Evolutionary conservation across 805 yeast genomes (phyloP).

Genomic region (Pichia pseudocactophila): DNA sequence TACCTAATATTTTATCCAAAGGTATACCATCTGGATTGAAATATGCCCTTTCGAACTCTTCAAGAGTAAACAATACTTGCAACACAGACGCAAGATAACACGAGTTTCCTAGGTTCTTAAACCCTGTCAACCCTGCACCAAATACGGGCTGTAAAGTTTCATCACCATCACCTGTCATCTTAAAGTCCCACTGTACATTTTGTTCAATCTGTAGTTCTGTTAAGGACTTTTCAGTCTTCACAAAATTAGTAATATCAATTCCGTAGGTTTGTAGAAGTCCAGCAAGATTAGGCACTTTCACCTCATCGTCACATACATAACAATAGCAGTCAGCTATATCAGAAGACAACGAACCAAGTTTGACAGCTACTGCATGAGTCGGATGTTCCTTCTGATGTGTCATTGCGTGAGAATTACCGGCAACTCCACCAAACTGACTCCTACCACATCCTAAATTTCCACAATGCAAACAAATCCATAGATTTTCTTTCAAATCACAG

Average conservation of each 20-base stretch:
- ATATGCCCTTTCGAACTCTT: conserved; percentile 33
- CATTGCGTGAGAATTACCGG: conserved; percentile 92
- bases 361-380: conserved; percentile 77
- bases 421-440: conserved; percentile 83
- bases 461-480: conserved; percentile 90
- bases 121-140: conserved; percentile 76
- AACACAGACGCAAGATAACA: conserved; percentile 81
- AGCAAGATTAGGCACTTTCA: conserved; percentile 54
- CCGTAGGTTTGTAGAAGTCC: conserved; percentile 49
- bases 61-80: conserved; percentile 55
- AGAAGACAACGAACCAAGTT: conserved; percentile 77
- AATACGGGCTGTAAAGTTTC: conserved; percentile 51
- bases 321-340: conserved; percentile 84
- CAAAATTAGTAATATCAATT: conserved; percentile 46
- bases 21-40: conserved; percentile 27
- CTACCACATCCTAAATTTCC: conserved; percentile 95
- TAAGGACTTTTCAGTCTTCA: conserved; percentile 79
- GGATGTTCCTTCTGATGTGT: conserved; percentile 46
- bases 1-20: conserved; percentile 24
- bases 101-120: conserved; percentile 85
- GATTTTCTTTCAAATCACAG: conserved; percentile 63
- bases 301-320: conserved; percentile 83
- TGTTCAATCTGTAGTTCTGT: conserved; percentile 90
- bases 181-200: conserved; percentile 88
- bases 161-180: conserved; percentile 66